These are phyloP conservation scores for Saccharomycopsis lassenensis DNA, from an alignment of 805 yeast species.

Conservation along the genomic window DNA sequence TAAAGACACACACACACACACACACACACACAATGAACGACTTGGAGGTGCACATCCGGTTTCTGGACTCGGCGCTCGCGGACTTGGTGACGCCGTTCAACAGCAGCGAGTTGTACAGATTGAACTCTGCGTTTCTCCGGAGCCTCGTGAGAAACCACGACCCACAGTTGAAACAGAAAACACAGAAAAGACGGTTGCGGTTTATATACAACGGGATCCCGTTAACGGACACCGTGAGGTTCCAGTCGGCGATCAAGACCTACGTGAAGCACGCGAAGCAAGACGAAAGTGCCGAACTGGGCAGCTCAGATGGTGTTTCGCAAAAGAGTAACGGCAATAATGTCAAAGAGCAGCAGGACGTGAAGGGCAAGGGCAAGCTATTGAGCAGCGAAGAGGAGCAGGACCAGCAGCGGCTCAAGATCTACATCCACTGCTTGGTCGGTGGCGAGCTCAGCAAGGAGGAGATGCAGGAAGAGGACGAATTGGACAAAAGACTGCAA, in stretches of 20 bases:
- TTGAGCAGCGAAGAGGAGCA: conserved; percentile 18
- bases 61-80: neutral
- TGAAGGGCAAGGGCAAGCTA: conserved; percentile 13
- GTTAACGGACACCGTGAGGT: conserved; percentile 43
- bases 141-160: conserved; percentile 30
- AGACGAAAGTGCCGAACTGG: conserved; percentile 16
- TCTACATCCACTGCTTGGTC: conserved; percentile 56
- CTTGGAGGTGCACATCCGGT: neutral
- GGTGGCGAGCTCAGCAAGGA: conserved; percentile 45
- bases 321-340: no score
- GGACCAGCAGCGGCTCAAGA: conserved; percentile 18
- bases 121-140: conserved; percentile 32
- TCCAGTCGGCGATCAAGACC: conserved; percentile 37
- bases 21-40: neutral
- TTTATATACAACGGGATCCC: conserved; percentile 63
- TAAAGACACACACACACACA: no score
- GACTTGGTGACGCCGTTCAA: conserved; percentile 4
- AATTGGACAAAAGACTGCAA: conserved; percentile 39
- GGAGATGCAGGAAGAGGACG: conserved; percentile 43
- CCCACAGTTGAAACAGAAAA: conserved; percentile 22
- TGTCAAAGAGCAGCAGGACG: no score
- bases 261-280: conserved; percentile 17
- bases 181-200: conserved; percentile 41
- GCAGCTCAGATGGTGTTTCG: no score
- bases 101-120: conserved; percentile 22